Evolutionary conservation across 768 basidiomycete genomes (phyloP).

Genomic region (Suillus subalutaceus): DNA sequence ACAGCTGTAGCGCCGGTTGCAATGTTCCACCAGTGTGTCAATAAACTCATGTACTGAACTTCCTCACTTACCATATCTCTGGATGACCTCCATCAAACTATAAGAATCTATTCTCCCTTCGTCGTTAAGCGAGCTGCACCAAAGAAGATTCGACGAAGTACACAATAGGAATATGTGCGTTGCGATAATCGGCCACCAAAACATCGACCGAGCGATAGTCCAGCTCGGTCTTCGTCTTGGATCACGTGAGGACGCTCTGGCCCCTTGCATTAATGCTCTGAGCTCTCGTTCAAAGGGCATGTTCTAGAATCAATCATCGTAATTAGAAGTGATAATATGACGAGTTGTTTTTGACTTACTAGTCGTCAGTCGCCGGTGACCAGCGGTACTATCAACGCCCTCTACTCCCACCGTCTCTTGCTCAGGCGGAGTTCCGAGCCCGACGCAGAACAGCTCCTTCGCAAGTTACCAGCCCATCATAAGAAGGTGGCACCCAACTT

Average conservation of each 20-base stretch:
- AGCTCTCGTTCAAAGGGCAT: not conserved
- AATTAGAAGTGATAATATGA: not conserved
- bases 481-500: not conserved
- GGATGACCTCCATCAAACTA: not conserved
- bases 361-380: not conserved
- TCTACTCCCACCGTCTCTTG: not conserved
- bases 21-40: not conserved
- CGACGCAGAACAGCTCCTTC: not conserved
- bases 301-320: not conserved
- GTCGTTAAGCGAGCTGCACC: not conserved
- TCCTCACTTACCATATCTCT: not conserved
- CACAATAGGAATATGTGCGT: not conserved
- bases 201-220: not conserved
- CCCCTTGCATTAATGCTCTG: not conserved
- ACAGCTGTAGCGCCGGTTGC: not conserved
- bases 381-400: not conserved
- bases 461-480: not conserved
- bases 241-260: not conserved
- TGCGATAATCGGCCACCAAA: not conserved
- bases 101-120: not conserved
- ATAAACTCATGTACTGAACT: not conserved
- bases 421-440: slow-evolving; percentile 1
- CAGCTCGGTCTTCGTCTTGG: not conserved
- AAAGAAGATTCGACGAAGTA: not conserved
- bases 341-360: not conserved